These are phyloP conservation scores for Fragaria ananassa DNA, from an alignment of 306 rosid genomes.

Conservation along the genomic window DNA sequence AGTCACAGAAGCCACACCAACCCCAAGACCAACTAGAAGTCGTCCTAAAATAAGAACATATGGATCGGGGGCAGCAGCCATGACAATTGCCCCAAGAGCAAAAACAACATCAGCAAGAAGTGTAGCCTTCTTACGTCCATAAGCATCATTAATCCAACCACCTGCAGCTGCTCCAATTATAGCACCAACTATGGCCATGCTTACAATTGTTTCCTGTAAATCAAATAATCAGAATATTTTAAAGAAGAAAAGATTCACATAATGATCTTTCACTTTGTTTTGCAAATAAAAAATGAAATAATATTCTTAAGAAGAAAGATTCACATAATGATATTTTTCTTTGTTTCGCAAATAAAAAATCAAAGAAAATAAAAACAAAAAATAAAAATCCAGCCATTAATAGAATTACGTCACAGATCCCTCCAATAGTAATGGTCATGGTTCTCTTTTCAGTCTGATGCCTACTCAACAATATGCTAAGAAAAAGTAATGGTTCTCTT, in stretches of 20 bases:
- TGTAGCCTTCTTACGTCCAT: slow-evolving; percentile 76
- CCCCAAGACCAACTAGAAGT: slow-evolving; percentile 65
- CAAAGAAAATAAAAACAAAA: too few relatives aligned
- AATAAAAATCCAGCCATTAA: neutral
- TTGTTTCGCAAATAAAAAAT: neutral
- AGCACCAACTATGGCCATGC: slow-evolving; percentile 93
- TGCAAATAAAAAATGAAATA: too few relatives aligned
- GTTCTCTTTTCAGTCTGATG: neutral
- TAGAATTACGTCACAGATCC: neutral
- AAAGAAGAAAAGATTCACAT: neutral
- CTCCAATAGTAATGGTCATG: neutral
- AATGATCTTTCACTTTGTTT: neutral
- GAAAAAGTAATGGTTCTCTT: neutral
- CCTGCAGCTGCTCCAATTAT: slow-evolving; percentile 77
- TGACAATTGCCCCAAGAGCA: slow-evolving; percentile 53
- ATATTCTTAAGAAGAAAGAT: neutral
- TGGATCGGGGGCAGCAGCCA: slow-evolving; percentile 74
- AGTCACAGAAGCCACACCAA: slow-evolving; percentile 77
- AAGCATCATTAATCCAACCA: slow-evolving; percentile 78
- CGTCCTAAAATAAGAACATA: slow-evolving; percentile 74
- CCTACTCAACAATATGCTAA: slow-evolving; percentile 1
- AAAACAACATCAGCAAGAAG: slow-evolving; percentile 69
- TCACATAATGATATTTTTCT: neutral
- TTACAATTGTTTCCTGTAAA: slow-evolving; percentile 80
- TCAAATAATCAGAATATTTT: neutral